phyloP scores from a whole-genome alignment of 2,329 filamentous ascomycete species.

The Alternaria brassicae region DNA sequence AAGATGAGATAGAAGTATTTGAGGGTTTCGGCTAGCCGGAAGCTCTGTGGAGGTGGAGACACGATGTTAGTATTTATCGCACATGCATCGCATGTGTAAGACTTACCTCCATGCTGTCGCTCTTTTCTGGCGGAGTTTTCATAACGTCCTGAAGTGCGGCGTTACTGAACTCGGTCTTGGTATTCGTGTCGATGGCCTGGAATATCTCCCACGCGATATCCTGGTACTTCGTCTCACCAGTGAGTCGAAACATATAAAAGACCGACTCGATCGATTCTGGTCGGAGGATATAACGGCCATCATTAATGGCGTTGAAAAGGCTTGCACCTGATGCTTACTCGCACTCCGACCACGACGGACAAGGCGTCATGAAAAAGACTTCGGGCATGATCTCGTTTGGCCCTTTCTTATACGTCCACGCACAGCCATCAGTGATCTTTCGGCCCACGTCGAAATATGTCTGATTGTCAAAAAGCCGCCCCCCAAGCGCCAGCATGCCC shows the following conservation, averaged over 20 bases:
- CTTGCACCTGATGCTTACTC: no score
- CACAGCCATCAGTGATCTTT: no score
- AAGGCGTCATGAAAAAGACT: no score
- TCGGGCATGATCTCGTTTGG: no score
- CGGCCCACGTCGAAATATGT: no score
- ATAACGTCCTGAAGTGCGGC: slow-evolving; percentile 55
- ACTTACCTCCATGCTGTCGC: slow-evolving; percentile 52
- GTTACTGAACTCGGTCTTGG: slow-evolving; percentile 53
- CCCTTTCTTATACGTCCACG: no score
- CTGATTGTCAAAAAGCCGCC: no score
- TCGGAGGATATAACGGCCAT: no score
- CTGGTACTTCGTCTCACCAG: slow-evolving; percentile 57
- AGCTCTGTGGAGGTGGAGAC: slow-evolving; percentile 36
- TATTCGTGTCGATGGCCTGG: slow-evolving; percentile 51
- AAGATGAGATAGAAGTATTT: slow-evolving; percentile 60
- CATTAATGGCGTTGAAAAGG: no score
- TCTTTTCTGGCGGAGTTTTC: slow-evolving; percentile 44
- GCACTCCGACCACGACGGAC: no score
- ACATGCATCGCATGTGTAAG: not conserved
- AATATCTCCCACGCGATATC: slow-evolving; percentile 60
- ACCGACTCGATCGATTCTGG: no score
- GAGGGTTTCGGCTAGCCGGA: slow-evolving; percentile 58
- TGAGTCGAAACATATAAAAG: slow-evolving; percentile 67
- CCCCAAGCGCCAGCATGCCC: no score
- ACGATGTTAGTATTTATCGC: not conserved